Percentiles rank a stretch among this genome's conserved stretches.
Evolutionary conservation across 768 basidiomycete genomes (phyloP).

Genomic region (Nidularia sp.): DNA sequence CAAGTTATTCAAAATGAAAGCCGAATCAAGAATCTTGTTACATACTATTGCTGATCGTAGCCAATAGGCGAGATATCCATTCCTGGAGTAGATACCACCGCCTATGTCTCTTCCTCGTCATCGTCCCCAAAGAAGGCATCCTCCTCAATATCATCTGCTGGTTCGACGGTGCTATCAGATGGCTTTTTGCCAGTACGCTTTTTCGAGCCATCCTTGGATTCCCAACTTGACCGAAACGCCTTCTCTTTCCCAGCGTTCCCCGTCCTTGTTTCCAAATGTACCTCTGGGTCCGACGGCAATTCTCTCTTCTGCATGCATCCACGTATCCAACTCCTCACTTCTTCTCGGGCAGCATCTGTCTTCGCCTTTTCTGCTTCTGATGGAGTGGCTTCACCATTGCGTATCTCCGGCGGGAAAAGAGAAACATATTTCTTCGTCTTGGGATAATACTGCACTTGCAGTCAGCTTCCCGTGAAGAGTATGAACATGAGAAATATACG

Average conservation of each 20-base stretch:
- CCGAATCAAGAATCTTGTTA: too few relatives aligned
- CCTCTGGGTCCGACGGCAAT: constrained; percentile 58
- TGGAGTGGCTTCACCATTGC: constrained; percentile 27
- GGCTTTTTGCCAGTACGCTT: constrained; percentile 2
- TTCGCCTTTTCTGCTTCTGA: constrained; percentile 21
- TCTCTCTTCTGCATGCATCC: constrained; percentile 58
- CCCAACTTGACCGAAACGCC: constrained; percentile 2
- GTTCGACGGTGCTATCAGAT: constrained; percentile 3
- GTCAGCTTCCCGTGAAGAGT: background rate
- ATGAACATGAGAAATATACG: constrained; percentile 3
- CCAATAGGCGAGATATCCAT: too few relatives aligned
- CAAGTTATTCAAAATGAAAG: too few relatives aligned
- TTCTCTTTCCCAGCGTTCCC: constrained; percentile 2
- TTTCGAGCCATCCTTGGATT: constrained; percentile 2
- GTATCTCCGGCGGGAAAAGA: constrained; percentile 72
- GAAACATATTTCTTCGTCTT: constrained; percentile 87
- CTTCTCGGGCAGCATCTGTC: constrained; percentile 50
- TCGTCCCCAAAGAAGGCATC: constrained; percentile 42
- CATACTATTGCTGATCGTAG: too few relatives aligned
- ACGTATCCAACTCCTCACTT: constrained; percentile 56
- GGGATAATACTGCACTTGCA: constrained; percentile 62
- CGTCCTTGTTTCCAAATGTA: constrained; percentile 15
- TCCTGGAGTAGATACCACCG: too few relatives aligned
- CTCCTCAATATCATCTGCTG: constrained; percentile 15
- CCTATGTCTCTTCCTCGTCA: constrained; percentile 15